Conservation (phyloP, 2,329 filamentous ascomycete species). For the Pyrenophora tritici-repentis region DNA sequence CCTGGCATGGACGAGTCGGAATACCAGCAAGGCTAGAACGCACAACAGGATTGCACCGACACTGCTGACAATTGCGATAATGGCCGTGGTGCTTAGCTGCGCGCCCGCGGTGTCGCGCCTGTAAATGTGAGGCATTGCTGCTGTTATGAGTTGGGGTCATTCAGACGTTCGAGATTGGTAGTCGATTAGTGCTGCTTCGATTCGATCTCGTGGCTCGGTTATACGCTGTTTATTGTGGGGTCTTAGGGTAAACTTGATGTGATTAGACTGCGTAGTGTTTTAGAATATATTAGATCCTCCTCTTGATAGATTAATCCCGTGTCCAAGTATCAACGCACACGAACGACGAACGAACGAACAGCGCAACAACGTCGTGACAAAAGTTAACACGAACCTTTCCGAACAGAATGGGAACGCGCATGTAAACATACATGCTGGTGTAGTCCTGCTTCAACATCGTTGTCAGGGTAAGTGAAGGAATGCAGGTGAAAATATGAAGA, state of each 20-base stretch:
- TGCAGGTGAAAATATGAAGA: constrained; percentile 39
- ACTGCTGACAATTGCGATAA: constrained; percentile 31
- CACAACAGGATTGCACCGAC: constrained; percentile 34
- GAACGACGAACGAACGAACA: constrained; percentile 18
- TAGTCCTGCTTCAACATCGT: constrained; percentile 38
- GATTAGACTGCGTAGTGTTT: not conserved
- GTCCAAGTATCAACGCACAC: not conserved
- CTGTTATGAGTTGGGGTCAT: not conserved
- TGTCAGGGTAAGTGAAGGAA: constrained; percentile 46
- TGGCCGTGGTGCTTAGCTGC: constrained; percentile 30
- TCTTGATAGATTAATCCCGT: constrained; percentile 18
- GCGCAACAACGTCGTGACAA: constrained; percentile 24
- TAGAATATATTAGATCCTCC: constrained; percentile 18
- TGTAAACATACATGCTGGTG: constrained; percentile 41
- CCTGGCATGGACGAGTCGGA: constrained; percentile 35
- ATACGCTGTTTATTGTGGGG: no score
- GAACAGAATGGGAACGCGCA: constrained; percentile 14
- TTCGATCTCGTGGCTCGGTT: no score
- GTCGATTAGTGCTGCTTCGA: no score
- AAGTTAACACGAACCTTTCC: constrained; percentile 20
- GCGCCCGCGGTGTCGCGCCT: constrained; percentile 13
- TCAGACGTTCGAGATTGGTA: not conserved
- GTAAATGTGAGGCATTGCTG: constrained; percentile 15
- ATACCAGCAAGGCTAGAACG: constrained; percentile 27
- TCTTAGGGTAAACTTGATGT: not conserved